Evolutionary conservation across 2,329 filamentous ascomycete species (phyloP).

Genomic region (Mycocentrospora acerina): DNA sequence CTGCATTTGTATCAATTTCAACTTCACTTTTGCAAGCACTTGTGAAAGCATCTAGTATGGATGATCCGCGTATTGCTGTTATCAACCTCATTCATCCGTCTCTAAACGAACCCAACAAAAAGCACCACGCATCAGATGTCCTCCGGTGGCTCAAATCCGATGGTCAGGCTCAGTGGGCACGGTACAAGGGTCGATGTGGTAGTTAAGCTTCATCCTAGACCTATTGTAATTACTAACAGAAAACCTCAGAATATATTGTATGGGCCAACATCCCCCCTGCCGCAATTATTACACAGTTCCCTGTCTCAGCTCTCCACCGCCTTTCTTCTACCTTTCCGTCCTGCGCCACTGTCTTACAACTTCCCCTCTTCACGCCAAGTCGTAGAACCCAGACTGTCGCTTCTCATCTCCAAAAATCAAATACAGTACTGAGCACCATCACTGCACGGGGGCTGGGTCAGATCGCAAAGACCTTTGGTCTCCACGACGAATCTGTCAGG

Average conservation of each 20-base stretch:
- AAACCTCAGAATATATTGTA: slow-evolving; percentile 1
- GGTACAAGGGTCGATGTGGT: slow-evolving; percentile 2
- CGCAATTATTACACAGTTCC: not conserved
- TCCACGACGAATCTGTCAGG: not conserved
- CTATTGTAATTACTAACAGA: too few species aligned
- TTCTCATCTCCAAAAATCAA: not conserved
- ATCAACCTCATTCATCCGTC: slow-evolving; percentile 1
- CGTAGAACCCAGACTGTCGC: not conserved
- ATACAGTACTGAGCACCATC: not conserved
- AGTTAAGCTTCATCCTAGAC: too few species aligned
- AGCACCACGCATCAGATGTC: slow-evolving; percentile 1
- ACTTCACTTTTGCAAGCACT: slow-evolving; percentile 7
- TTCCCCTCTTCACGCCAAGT: not conserved
- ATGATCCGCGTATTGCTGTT: slow-evolving; percentile 1
- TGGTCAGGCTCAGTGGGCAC: not conserved
- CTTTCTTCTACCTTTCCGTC: too few species aligned
- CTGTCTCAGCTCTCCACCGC: not conserved
- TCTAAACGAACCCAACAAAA: slow-evolving; percentile 1
- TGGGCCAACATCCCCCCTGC: not conserved
- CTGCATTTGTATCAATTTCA: slow-evolving; percentile 6
- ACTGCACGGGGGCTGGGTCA: slow-evolving; percentile 1
- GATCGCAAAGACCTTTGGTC: slow-evolving; percentile 1
- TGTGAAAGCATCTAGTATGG: slow-evolving; percentile 4
- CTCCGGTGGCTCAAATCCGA: slow-evolving; percentile 1
- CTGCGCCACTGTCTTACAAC: too few species aligned